phyloP scores from a whole-genome alignment of 2,329 filamentous ascomycete genomes.

The Stachybotrys echinatus region DNA sequence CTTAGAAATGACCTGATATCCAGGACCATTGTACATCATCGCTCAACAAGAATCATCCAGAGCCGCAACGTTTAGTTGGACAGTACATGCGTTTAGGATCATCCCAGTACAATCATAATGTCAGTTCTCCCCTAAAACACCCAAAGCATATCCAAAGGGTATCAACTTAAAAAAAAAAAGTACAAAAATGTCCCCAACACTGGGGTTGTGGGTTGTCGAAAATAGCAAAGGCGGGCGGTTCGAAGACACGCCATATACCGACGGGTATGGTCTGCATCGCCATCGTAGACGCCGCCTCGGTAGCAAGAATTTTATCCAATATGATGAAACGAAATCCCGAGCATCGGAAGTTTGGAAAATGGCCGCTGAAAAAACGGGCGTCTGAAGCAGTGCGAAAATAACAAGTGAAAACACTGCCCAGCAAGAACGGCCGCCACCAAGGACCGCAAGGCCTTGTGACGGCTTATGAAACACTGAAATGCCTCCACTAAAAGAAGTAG shows the following conservation, averaged over 20 bases:
- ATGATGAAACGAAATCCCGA: too few relatives aligned
- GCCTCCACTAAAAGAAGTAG: constrained; percentile 34
- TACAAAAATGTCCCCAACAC: constrained; percentile 18
- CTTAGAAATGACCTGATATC: background rate
- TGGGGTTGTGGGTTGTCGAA: constrained; percentile 7
- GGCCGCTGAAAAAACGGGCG: too few relatives aligned
- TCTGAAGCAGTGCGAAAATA: background rate
- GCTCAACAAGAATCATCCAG: background rate
- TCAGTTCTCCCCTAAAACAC: background rate
- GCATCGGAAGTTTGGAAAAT: too few relatives aligned
- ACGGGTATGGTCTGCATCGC: too few relatives aligned
- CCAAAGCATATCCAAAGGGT: constrained; percentile 18
- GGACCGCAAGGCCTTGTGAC: too few relatives aligned
- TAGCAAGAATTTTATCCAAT: too few relatives aligned
- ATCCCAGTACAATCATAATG: background rate
- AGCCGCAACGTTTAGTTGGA: background rate
- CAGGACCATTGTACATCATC: background rate
- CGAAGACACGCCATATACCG: too few relatives aligned
- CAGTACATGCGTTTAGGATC: background rate
- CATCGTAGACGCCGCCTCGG: too few relatives aligned
- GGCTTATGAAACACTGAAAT: background rate
- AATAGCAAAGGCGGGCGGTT: too few relatives aligned
- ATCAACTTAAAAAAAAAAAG: constrained; percentile 21
- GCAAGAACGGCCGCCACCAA: too few relatives aligned
- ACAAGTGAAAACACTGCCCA: constrained; percentile 2